Evolutionary conservation across 164 flowering plant species (phyloP), one percentile per base, ranked within the genome.

Genomic region (Nelumbo lutea): DNA sequence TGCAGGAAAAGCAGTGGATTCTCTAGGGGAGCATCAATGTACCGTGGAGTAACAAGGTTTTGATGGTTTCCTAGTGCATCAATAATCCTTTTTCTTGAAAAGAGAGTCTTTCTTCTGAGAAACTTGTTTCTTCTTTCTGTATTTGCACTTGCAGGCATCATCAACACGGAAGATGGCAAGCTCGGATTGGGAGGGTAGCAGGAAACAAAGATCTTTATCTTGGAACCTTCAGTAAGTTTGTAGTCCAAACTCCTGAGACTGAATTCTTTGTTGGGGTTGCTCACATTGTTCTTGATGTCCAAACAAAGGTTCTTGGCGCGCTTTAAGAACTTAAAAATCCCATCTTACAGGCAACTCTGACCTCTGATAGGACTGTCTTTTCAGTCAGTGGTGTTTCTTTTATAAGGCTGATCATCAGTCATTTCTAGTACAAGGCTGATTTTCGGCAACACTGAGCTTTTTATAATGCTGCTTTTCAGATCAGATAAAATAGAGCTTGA

Each of bases 41-140:
- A 90, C 70, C 77, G 98, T 80, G 98, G 98, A 64, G 98, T 92
- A 42, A 90, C 96, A 75, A 90, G 98, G 98, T 92, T 57, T 38
- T 38, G 43, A 27, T 27, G 27, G 27, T 27, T 27, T 27, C 27
- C 27, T 27, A 27, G 27, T 27, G 27, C 27, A 27, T 27, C 27
- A 27, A 27, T 27, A 27, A 27, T 27, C 27, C 0, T 27, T 27
- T 27, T 4, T 14, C 50, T 14, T 41, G 3, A 6, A 11, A 27
- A 27, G 27, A 27, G 27, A 27, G 27, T 2, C 1, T 10, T 65
- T 59, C 2, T 42, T 51, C 15, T 58, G 45, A 67, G 57, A 9
- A 70, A 42, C 47, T 4, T n/a, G 48, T 43, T 72, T 52, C 43
- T 53, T 8, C 7, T 71, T 58, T 63, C 55, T 75, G 44, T 48